These are phyloP conservation scores for Daldinia caldariorum DNA, from an alignment of 495 filamentous ascomycete genomes.

Conservation along the genomic window DNA sequence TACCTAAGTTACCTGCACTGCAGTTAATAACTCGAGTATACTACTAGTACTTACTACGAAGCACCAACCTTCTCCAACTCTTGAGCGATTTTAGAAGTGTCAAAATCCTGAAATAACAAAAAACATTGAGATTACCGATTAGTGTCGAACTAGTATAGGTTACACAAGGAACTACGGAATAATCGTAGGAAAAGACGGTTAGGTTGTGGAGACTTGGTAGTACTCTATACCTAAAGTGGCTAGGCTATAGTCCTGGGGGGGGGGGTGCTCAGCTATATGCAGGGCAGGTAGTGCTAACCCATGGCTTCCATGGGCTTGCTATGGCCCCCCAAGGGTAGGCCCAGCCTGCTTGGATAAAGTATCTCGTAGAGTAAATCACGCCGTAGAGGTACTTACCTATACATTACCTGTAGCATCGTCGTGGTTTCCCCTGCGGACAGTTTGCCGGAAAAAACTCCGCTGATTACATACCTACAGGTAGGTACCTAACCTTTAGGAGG, in stretches of 20 bases:
- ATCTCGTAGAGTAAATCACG: slow-evolving; percentile 7
- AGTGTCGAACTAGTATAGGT: background rate
- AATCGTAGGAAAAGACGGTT: background rate
- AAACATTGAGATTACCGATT: background rate
- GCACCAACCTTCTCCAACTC: background rate
- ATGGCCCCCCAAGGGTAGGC: too few relatives aligned
- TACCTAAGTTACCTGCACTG: too few relatives aligned
- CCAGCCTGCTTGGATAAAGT: slow-evolving; percentile 4
- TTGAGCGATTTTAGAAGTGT: background rate
- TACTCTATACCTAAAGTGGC: slow-evolving; percentile 9
- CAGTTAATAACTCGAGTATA: background rate
- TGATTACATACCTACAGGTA: too few relatives aligned
- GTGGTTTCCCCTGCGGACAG: background rate
- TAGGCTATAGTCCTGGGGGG: background rate
- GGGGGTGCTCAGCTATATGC: background rate
- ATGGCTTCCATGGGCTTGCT: background rate
- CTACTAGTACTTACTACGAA: background rate
- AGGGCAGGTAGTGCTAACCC: background rate
- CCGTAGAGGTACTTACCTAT: slow-evolving; percentile 16
- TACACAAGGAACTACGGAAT: slow-evolving; percentile 6
- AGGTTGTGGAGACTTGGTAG: background rate
- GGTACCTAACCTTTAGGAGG: too few relatives aligned
- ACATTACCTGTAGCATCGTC: too few relatives aligned
- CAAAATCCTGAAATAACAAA: background rate
- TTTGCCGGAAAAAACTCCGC: slow-evolving; percentile 37